phyloP scores from a whole-genome alignment of 208 protist species.

The Porcisia hertigi region DNA sequence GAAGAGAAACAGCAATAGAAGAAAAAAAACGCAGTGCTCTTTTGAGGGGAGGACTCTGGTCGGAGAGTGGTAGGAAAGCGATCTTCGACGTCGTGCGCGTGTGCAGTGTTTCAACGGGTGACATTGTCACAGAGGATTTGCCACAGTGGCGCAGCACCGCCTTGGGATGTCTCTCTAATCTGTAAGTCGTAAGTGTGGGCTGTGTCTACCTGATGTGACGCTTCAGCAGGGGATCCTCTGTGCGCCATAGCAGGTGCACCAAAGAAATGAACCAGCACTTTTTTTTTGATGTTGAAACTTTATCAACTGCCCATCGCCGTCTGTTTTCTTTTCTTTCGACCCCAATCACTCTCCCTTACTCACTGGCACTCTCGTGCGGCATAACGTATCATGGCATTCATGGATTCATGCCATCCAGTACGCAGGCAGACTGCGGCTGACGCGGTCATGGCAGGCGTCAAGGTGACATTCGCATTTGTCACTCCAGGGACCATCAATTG shows the following conservation, averaged over 20 bases:
- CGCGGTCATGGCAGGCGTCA: conserved; percentile 9
- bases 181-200: neutral
- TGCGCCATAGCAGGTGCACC: neutral
- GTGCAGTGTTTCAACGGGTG: neutral
- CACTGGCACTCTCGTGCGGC: neutral
- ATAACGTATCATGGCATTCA: neutral
- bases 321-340: too few species aligned
- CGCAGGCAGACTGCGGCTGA: neutral
- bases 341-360: neutral
- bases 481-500: conserved; percentile 13
- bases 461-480: conserved; percentile 33
- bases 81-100: neutral
- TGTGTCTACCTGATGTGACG: neutral
- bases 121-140: neutral
- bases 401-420: neutral
- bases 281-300: neutral
- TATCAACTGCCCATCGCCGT: neutral
- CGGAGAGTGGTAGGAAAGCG: neutral
- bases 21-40: neutral
- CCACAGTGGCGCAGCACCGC: neutral
- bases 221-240: neutral
- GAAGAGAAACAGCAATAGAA: conserved; percentile 4
- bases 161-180: neutral
- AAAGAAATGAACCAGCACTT: neutral
- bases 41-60: neutral